Conservation (phyloP, 352 stramenopile genomes). For the Globisporangium uncinulatum region DNA sequence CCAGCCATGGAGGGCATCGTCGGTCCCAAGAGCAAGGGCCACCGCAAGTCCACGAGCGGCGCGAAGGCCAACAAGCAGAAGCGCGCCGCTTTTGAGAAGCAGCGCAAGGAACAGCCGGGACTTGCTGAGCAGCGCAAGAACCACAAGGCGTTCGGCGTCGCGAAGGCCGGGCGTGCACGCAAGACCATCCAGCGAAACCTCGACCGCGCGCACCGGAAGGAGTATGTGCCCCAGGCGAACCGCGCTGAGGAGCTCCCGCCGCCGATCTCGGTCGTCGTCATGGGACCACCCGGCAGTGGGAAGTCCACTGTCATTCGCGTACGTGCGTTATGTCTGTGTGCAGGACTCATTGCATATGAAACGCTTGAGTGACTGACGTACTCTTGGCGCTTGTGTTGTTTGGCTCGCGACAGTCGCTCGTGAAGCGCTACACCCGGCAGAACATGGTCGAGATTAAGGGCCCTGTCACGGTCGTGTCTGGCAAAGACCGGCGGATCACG, state of each 20-base stretch:
- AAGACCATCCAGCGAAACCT: constrained; percentile 97
- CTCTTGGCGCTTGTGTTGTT: neutral
- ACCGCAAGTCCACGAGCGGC: constrained; percentile 83
- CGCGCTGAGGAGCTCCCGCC: constrained; percentile 85
- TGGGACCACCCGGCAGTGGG: constrained; percentile 94
- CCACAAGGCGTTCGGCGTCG: constrained; percentile 94
- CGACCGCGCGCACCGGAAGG: constrained; percentile 96
- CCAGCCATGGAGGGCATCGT: constrained; percentile 19
- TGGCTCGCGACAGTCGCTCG: constrained; percentile 72
- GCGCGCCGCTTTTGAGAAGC: constrained; percentile 85
- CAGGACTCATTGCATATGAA: neutral
- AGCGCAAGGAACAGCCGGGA: constrained; percentile 74
- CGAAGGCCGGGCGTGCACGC: constrained; percentile 94
- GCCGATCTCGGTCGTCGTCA: constrained; percentile 96
- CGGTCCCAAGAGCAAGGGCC: constrained; percentile 46
- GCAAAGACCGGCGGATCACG: constrained; percentile 97
- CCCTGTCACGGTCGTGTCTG: constrained; percentile 98
- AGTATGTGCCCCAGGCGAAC: constrained; percentile 92
- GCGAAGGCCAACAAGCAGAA: constrained; percentile 96
- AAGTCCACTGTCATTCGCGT: constrained; percentile 98
- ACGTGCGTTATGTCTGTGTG: constrained; percentile 7
- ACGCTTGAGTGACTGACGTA: constrained; percentile 1
- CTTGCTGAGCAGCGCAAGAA: constrained; percentile 94
- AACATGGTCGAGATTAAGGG: constrained; percentile 96
- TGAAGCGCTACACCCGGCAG: constrained; percentile 99